These are phyloP conservation scores for Dryadomyces quercus-mongolicae DNA, from an alignment of 2,329 filamentous ascomycete genomes.

Conservation along the genomic window DNA sequence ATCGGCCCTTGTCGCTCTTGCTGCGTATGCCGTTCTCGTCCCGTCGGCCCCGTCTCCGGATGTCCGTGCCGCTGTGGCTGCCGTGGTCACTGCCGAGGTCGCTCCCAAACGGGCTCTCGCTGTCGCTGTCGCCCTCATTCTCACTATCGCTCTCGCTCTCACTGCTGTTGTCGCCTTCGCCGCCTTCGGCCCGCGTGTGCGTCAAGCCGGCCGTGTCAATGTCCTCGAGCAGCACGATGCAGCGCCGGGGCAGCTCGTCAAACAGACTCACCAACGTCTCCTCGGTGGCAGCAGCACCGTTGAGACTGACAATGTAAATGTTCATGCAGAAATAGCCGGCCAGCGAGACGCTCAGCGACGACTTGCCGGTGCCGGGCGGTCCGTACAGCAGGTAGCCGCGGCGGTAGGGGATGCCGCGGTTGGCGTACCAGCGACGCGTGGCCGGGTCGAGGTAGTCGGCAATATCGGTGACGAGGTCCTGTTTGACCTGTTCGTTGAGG, in stretches of 20 bases:
- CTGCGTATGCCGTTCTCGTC: neutral
- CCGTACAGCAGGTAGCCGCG: constrained; percentile 75
- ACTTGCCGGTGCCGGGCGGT: constrained; percentile 71
- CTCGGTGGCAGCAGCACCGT: constrained; percentile 49
- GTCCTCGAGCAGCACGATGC: constrained; percentile 64
- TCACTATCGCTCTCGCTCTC: constrained; percentile 4
- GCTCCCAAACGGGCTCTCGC: constrained; percentile 1
- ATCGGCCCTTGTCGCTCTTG: constrained; percentile 11
- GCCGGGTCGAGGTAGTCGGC: constrained; percentile 50
- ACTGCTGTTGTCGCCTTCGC: neutral
- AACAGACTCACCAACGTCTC: constrained; percentile 55
- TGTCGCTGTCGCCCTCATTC: constrained; percentile 8
- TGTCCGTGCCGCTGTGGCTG: constrained; percentile 4
- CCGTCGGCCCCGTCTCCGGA: neutral
- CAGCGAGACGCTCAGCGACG: constrained; percentile 56
- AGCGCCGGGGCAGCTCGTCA: constrained; percentile 52
- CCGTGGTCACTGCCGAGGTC: constrained; percentile 1
- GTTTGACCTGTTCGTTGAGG: constrained; percentile 47
- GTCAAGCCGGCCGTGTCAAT: constrained; percentile 63
- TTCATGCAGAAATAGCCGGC: constrained; percentile 58
- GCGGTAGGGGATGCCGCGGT: constrained; percentile 74
- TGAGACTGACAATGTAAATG: constrained; percentile 62
- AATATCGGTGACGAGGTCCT: constrained; percentile 46
- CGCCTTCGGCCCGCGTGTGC: constrained; percentile 36
- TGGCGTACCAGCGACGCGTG: constrained; percentile 67